Evolutionary conservation across 2,329 filamentous ascomycete genomes (phyloP), one percentile per base, ranked within the genome.

Genomic region (Diplodia mutila): DNA sequence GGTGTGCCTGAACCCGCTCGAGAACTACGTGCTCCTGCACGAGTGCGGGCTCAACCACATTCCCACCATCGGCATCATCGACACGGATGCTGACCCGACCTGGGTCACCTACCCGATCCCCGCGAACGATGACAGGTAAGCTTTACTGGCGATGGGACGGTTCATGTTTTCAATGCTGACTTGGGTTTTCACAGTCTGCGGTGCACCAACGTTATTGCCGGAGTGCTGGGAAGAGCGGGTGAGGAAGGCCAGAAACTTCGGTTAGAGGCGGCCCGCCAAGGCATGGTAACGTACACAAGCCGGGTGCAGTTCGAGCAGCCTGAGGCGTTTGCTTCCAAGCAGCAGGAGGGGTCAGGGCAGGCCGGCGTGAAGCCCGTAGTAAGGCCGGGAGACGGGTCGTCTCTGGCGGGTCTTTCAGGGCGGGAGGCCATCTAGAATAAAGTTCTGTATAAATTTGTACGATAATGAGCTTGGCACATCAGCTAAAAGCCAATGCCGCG

Each of bases 21-120:
- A 99, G 84, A 98, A 99, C 79, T 92, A 91, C 75, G 89, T 93
- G 7, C 78, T 97, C 77, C 83, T 99, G 75, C 93, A 95, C 79
- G 95, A 99, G 83, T 98, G 95, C 78, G 92, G 91, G 0, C 78
- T 93, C 68, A 90, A 92, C 77, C 92, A 90, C 75, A 91, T 99
- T 67, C 95, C 95, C 0, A 98, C 95, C 0, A 95, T 99, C 74
- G 95, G 94, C 55, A 85, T 99, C 68, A 91, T 98, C 72, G 95
- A 99, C 79, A 98, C 95, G 0, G 91, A 99, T 79, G 90, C 89
- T 2, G 91, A 98, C 79, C 92, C 95, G 0, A 92, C 92, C 0
- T 94, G 92, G 88, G 93, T 98, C 61, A 98, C 95, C 4, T 99
- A 99, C 77, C 91, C 92, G 16, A 97, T 99, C 72, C 95, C 95